Evolutionary conservation across 306 rosid genomes (phyloP), one percentile per base, ranked within the genome.

Genomic region (Delonix regia): DNA sequence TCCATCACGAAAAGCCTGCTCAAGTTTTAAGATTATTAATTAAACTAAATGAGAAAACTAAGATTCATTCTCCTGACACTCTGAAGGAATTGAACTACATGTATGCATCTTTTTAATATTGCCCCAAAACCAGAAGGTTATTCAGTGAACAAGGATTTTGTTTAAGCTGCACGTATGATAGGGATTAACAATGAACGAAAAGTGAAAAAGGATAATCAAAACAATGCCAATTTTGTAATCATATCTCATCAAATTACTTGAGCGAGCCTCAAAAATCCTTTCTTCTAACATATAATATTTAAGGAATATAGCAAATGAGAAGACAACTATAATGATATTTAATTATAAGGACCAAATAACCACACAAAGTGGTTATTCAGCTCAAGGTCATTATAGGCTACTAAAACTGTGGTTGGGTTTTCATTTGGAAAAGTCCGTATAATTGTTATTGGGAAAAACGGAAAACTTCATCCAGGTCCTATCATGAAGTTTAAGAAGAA

Each of bases 1-100:
- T 73, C 90, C 91, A 80, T 95, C 98, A 52, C 97, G 98, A 47
- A 93, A 92, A 85, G 95, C 98, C 99, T 90, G 75, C 44, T 27
- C 75, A 81, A 61, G 68, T 77, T 81, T 69, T 41, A 78, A 71
- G 80, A 71, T 38, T 44, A 47, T 77, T 41, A 44, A 85, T 68
- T 77, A 83, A 67, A 78, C 55, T 66, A 61, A 81, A 79, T 49
- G 48, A 78, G 80, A 47, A 81, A 68, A 38, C 59, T 8, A 75
- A 76, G 56, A 59, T 77, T 57, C 55, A 79, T 52, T 75, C 61
- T 39, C 71, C 70, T 65, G 60, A 77, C 21, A 75, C 49, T 5
- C 21, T 63, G 34, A 78, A 71, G 34, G 22, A 79, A 65, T 69
- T 56, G 52, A 42, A 25, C 16, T 38, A 77, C 45, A 48, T 10